A percentile compares a stretch with the other conserved stretches of the same genome.
Evolutionary conservation across 1,284 basidiomycete genomes (phyloP).

Genomic region (Boletus nobilissimus): DNA sequence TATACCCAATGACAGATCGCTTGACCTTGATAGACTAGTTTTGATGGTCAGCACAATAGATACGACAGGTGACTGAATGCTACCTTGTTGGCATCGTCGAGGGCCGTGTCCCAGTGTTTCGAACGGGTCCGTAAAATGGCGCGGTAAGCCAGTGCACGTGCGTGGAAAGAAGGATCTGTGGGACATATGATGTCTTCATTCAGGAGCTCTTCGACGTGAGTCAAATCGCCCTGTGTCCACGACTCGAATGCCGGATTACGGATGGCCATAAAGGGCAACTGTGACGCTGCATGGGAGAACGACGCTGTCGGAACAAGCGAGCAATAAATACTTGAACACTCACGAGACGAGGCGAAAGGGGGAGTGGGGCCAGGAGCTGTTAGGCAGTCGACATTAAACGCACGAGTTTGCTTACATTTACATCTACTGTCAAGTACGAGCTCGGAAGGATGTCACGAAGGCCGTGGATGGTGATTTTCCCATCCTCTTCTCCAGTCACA

Average conservation of each 20-base stretch:
- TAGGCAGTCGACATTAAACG: too few relatives aligned
- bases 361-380: too few relatives aligned
- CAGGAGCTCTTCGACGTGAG: neutral
- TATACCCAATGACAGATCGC: constrained; percentile 4
- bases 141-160: neutral
- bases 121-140: constrained; percentile 4
- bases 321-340: neutral
- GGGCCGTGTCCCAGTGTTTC: neutral
- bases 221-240: neutral
- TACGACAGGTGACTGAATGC: neutral
- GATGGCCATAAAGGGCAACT: neutral
- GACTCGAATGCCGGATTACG: neutral
- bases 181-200: neutral
- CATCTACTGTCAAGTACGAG: neutral
- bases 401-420: too few relatives aligned
- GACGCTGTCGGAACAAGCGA: neutral
- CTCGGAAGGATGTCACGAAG: neutral
- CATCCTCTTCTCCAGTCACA: neutral
- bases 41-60: neutral
- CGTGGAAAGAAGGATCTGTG: neutral
- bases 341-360: neutral
- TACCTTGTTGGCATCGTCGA: constrained; percentile 8
- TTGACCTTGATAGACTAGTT: constrained; percentile 14
- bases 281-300: neutral
- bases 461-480: neutral